phyloP scores from a whole-genome alignment of 306 rosid species.

The Prunus persica region Prunus_persica_NCBIv2 NC_034016.1:11175001-11175500 shows the following conservation, averaged over 20 bases:
- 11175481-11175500: background rate
- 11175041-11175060: background rate
- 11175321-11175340: background rate
- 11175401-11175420: background rate
- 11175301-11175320: background rate
- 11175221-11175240: slow-evolving; percentile 9
- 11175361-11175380: slow-evolving; percentile 16
- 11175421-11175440: background rate
- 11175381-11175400: slow-evolving; percentile 12
- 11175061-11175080: background rate
- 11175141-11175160: background rate
- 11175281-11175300: background rate
- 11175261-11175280: slow-evolving; percentile 11
- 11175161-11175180: background rate
- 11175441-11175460: slow-evolving; percentile 12
- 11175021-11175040: background rate
- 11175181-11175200: background rate
- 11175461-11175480: background rate
- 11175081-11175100: background rate
- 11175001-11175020: background rate
- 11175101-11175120: background rate
- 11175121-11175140: background rate
- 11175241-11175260: background rate
- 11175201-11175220: background rate
- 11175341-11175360: background rate